Evolutionary conservation across 2,329 filamentous ascomycete genomes (phyloP).

Genomic region (Ceratocystiopsis brevicomis): DNA sequence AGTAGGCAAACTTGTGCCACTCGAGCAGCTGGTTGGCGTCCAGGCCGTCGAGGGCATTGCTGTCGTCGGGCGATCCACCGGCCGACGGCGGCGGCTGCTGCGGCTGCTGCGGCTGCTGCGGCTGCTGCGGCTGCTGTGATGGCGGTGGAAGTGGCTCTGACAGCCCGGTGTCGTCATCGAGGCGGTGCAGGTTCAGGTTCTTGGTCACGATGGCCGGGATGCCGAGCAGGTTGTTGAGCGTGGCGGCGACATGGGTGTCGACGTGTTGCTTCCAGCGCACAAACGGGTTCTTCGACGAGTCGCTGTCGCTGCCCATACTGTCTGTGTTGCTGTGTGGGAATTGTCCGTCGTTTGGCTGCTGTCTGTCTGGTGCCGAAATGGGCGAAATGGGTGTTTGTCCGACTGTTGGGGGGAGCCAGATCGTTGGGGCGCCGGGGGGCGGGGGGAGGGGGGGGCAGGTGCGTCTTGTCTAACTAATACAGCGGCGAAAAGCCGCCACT

Average conservation of each 20-base stretch:
- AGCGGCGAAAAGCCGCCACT: background rate
- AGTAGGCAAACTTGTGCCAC: conserved; percentile 18
- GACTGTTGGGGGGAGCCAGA: too few relatives aligned
- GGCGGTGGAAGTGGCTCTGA: too few relatives aligned
- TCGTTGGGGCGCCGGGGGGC: too few relatives aligned
- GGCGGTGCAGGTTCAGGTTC: conserved; percentile 10
- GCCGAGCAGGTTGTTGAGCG: conserved; percentile 14
- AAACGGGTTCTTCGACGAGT: conserved; percentile 18
- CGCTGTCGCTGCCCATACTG: conserved; percentile 9
- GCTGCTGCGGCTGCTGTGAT: background rate
- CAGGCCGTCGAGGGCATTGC: conserved; percentile 6
- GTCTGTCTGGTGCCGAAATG: background rate
- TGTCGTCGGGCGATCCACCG: conserved; percentile 1
- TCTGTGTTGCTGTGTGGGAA: too few relatives aligned
- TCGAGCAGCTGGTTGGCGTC: conserved; percentile 9
- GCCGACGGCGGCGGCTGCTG: background rate
- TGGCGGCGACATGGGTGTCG: conserved; percentile 19
- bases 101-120: background rate
- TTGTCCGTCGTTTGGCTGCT: background rate
- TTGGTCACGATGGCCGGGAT: conserved; percentile 12
- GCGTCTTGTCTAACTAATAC: too few relatives aligned
- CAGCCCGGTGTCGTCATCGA: too few relatives aligned
- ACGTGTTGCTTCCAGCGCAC: conserved; percentile 23
- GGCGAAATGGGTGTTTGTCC: background rate
- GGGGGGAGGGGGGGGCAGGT: background rate